These are phyloP conservation scores for Tricladium varicosporioides DNA, from an alignment of 2,329 filamentous ascomycete species.

Conservation along the genomic window DNA sequence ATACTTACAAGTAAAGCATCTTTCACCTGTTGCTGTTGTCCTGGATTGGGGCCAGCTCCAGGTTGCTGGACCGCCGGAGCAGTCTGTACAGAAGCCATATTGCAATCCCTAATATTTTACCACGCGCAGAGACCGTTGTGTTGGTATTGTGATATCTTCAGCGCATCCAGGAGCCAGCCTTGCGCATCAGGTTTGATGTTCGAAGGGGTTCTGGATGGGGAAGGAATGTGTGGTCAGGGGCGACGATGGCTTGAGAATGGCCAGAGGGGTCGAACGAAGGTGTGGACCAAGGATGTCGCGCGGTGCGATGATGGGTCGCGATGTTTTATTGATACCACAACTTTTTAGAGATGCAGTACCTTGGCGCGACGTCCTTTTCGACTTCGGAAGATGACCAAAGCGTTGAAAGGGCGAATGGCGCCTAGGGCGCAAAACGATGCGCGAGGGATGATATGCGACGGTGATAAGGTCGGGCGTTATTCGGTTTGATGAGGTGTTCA, in stretches of 20 bases:
- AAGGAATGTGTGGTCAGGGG: slow-evolving; percentile 18
- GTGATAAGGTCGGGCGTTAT: no score
- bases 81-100: slow-evolving; percentile 79
- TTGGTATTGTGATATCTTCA: slow-evolving; percentile 21
- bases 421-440: no score
- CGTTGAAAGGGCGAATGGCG: no score
- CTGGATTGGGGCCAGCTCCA: slow-evolving; percentile 61
- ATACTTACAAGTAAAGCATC: slow-evolving; percentile 65
- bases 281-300: slow-evolving; percentile 22
- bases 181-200: slow-evolving; percentile 33
- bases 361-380: slow-evolving; percentile 28
- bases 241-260: slow-evolving; percentile 15
- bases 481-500: no score
- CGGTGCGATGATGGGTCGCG: slow-evolving; percentile 26
- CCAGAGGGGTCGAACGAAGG: slow-evolving; percentile 10
- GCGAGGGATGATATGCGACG: no score
- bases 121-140: slow-evolving; percentile 15
- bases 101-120: slow-evolving; percentile 23
- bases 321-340: slow-evolving; percentile 30
- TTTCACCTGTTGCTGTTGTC: slow-evolving; percentile 69
- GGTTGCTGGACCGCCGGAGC: slow-evolving; percentile 67
- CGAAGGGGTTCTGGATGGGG: slow-evolving; percentile 10
- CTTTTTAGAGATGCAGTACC: slow-evolving; percentile 30
- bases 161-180: slow-evolving; percentile 36
- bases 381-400: slow-evolving; percentile 2